These are phyloP conservation scores for Solanum aculeatissimum DNA, from an alignment of 305 asterid species.

Conservation along the genomic window DNA sequence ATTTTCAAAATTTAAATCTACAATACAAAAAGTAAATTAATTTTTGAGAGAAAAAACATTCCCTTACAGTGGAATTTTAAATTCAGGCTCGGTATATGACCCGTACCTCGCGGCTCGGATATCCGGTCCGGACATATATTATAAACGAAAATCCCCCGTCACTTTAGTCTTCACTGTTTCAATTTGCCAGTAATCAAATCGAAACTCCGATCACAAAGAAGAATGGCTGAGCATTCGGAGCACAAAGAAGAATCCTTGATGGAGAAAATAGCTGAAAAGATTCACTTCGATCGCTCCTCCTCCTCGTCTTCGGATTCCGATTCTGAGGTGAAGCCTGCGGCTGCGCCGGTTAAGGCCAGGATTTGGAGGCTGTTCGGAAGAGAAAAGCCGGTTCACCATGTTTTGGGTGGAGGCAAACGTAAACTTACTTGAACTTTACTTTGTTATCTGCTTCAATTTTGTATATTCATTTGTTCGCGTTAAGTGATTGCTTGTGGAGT, in stretches of 20 bases:
- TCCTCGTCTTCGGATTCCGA: conserved; percentile 46
- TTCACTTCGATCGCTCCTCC: conserved; percentile 33
- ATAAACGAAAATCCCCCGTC: background rate
- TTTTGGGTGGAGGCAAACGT: conserved; percentile 87
- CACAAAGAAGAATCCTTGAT: conserved; percentile 45
- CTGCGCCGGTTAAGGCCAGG: conserved; percentile 26
- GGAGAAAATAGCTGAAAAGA: conserved; percentile 47
- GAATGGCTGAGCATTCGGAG: conserved; percentile 66
- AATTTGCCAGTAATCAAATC: background rate
- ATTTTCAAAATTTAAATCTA: background rate
- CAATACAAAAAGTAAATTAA: background rate
- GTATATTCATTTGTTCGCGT: background rate
- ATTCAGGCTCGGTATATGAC: background rate
- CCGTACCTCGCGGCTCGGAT: background rate
- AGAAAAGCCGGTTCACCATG: conserved; percentile 67
- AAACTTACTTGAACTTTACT: conserved; percentile 7
- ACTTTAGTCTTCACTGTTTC: background rate
- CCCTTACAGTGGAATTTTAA: background rate
- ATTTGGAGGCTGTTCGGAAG: conserved; percentile 46
- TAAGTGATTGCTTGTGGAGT: background rate
- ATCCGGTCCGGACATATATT: background rate
- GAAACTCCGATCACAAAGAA: background rate
- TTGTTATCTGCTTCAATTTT: background rate
- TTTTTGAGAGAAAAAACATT: background rate
- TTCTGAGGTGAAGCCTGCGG: conserved; percentile 2